These are phyloP conservation scores for Saccharomycopsis synnaedendra DNA, from an alignment of 805 yeast genomes.

Conservation along the genomic window DNA sequence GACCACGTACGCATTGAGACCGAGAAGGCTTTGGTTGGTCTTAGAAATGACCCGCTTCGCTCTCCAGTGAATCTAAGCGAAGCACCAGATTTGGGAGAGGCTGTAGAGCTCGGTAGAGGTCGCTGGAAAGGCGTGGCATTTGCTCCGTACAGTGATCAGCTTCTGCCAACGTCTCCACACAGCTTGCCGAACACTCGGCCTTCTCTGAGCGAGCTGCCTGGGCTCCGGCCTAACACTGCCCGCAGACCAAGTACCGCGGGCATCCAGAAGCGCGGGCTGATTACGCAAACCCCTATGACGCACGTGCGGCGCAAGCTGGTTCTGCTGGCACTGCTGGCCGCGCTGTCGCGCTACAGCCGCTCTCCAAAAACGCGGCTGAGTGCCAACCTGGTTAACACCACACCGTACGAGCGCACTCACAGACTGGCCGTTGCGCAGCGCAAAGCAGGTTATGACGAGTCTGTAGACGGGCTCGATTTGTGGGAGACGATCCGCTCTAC, in stretches of 20 bases:
- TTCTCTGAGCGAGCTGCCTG: neutral
- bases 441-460: slow-evolving; percentile 3
- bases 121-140: too few species aligned
- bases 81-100: too few species aligned
- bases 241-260: neutral
- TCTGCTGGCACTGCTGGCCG: slow-evolving; percentile 5
- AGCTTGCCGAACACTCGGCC: too few species aligned
- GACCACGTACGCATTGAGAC: slow-evolving; percentile 1
- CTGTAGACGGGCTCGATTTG: slow-evolving; percentile 13
- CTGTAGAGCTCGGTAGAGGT: too few species aligned
- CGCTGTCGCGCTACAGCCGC: slow-evolving; percentile 10
- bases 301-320: slow-evolving; percentile 6
- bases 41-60: neutral
- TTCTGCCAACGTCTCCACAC: too few species aligned
- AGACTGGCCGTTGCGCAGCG: neutral
- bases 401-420: slow-evolving; percentile 6
- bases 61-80: too few species aligned
- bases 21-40: slow-evolving; percentile 5
- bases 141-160: too few species aligned
- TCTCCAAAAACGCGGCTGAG: slow-evolving; percentile 7
- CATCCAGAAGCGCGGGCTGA: neutral
- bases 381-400: slow-evolving; percentile 5
- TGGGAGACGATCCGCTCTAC: slow-evolving; percentile 12
- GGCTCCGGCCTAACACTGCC: neutral
- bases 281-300: neutral